These are phyloP conservation scores for Pichia cabralensis DNA, from an alignment of 805 yeast genomes.

Conservation along the genomic window DNA sequence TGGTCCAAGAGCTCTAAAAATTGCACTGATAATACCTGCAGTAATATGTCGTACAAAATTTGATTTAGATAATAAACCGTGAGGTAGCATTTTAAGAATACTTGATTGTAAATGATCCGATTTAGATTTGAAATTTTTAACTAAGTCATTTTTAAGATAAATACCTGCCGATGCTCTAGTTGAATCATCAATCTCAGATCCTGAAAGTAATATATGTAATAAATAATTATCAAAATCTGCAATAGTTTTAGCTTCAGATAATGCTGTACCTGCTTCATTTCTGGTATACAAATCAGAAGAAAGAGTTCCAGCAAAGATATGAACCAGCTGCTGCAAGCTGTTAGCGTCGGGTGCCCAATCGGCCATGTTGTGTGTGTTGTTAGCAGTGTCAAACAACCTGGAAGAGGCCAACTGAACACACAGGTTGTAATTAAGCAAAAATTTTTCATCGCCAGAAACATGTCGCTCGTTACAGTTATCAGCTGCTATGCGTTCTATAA, in stretches of 20 bases:
- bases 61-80: slow-evolving; percentile 43
- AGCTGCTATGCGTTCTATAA: background rate
- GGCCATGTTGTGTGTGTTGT: too few species aligned
- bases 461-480: too few species aligned
- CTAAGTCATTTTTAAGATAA: slow-evolving; percentile 67
- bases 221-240: slow-evolving; percentile 79
- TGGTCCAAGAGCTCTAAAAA: slow-evolving; percentile 60
- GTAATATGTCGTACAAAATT: slow-evolving; percentile 75
- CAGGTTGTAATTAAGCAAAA: too few species aligned
- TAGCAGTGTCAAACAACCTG: too few species aligned
- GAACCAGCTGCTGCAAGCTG: slow-evolving; percentile 53
- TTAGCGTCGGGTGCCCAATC: slow-evolving; percentile 60
- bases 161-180: slow-evolving; percentile 85
- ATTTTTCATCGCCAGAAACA: too few species aligned
- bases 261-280: slow-evolving; percentile 59
- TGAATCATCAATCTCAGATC: slow-evolving; percentile 33
- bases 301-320: slow-evolving; percentile 61
- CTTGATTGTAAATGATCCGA: slow-evolving; percentile 25
- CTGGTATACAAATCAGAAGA: slow-evolving; percentile 49
- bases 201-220: slow-evolving; percentile 56
- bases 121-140: slow-evolving; percentile 27
- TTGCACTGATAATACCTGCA: slow-evolving; percentile 80
- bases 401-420: too few species aligned
- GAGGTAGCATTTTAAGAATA: slow-evolving; percentile 28
- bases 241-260: slow-evolving; percentile 57